Evolutionary conservation across 2,329 filamentous ascomycete genomes (phyloP).

Genomic region (Colletotrichum sojae): DNA sequence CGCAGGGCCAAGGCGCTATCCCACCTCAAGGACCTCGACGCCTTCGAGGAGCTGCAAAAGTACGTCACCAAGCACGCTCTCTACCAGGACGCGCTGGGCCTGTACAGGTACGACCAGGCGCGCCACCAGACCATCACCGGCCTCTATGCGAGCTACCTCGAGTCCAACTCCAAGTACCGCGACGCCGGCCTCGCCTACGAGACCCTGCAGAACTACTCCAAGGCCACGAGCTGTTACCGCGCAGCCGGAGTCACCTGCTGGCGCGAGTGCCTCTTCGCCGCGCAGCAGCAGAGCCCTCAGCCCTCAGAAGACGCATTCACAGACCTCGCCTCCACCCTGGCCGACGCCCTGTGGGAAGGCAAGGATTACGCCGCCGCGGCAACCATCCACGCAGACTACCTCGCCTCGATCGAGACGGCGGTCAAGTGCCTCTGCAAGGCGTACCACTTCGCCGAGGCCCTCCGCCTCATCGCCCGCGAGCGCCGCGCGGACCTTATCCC

Average conservation of each 20-base stretch:
- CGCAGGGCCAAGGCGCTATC: constrained; percentile 82
- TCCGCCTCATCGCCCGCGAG: constrained; percentile 79
- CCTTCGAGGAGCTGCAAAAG: constrained; percentile 81
- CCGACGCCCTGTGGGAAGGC: constrained; percentile 83
- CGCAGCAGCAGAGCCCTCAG: constrained; percentile 75
- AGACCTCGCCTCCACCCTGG: constrained; percentile 80
- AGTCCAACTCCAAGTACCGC: constrained; percentile 80
- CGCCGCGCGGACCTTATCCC: constrained; percentile 73
- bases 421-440: constrained; percentile 87
- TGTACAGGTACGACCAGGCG: constrained; percentile 86
- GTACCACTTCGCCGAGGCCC: constrained; percentile 90
- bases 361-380: constrained; percentile 89
- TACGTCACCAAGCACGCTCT: constrained; percentile 87
- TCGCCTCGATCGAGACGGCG: constrained; percentile 78
- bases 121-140: constrained; percentile 78
- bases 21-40: constrained; percentile 80
- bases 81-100: constrained; percentile 81
- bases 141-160: constrained; percentile 85
- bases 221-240: constrained; percentile 87
- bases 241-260: constrained; percentile 83
- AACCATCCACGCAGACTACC: constrained; percentile 85
- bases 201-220: constrained; percentile 80
- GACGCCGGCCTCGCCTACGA: constrained; percentile 95
- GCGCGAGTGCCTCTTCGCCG: constrained; percentile 90
- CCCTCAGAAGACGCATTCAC: constrained; percentile 72